phyloP scores from a whole-genome alignment of 1,139 yeast species.

The Kodamaea arcana region DNA sequence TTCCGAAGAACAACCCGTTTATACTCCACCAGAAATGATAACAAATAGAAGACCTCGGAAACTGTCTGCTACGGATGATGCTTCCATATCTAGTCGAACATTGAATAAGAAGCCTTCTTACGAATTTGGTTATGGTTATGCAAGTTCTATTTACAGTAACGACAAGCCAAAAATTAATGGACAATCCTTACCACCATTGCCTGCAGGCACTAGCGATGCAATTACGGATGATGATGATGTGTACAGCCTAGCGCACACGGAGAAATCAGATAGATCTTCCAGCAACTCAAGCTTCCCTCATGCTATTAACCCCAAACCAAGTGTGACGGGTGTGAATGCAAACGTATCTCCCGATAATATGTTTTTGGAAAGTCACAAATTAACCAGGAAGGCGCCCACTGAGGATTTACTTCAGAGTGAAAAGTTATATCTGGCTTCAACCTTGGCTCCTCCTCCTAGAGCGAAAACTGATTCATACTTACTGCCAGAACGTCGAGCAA shows the following conservation, averaged over 20 bases:
- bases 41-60: conserved; percentile 47
- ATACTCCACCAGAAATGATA: conserved; percentile 65
- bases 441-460: conserved; percentile 10
- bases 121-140: conserved; percentile 11
- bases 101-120: conserved; percentile 10
- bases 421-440: conserved; percentile 1
- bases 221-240: conserved; percentile 3
- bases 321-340: conserved; percentile 7
- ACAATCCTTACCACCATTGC: conserved; percentile 11
- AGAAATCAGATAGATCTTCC: conserved; percentile 4
- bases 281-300: conserved; percentile 3
- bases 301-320: conserved; percentile 1
- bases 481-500: neutral
- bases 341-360: conserved; percentile 6
- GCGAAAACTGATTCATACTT: neutral
- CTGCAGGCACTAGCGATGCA: conserved; percentile 1
- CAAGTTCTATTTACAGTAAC: neutral
- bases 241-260: neutral
- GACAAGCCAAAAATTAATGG: neutral
- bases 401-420: too few species aligned
- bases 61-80: conserved; percentile 7
- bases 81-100: neutral
- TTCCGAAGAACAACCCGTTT: conserved; percentile 16
- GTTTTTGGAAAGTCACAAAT: conserved; percentile 5
- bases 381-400: conserved; percentile 13